A percentile compares a stretch with the other conserved stretches of the same genome.
Evolutionary conservation across 2,329 filamentous ascomycete genomes (phyloP).

Genomic region (Colletotrichum noveboracense): DNA sequence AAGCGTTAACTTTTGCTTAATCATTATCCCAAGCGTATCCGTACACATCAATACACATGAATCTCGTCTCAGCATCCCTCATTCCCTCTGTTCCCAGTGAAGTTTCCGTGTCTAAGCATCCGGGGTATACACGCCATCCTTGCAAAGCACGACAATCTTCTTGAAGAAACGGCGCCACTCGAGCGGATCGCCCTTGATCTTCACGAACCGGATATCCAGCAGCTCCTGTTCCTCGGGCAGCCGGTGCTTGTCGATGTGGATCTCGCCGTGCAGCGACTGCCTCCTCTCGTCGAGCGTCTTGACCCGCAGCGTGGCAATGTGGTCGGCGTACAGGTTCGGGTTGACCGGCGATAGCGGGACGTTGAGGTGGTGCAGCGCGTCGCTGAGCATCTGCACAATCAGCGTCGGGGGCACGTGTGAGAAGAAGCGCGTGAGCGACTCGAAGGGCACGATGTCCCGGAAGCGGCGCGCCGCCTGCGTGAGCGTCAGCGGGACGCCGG

Average conservation of each 20-base stretch:
- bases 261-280: constrained; percentile 76
- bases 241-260: constrained; percentile 71
- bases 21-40: neutral
- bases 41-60: constrained; percentile 4
- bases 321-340: constrained; percentile 56
- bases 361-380: constrained; percentile 84
- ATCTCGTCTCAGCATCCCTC: constrained; percentile 1
- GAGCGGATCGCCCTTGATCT: constrained; percentile 92
- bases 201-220: constrained; percentile 88
- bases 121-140: constrained; percentile 75
- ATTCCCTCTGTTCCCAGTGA: neutral
- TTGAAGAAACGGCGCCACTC: constrained; percentile 99
- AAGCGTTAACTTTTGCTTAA: neutral
- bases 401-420: constrained; percentile 78
- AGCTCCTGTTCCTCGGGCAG: constrained; percentile 65
- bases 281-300: constrained; percentile 75
- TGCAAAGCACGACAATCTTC: constrained; percentile 86
- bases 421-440: constrained; percentile 90
- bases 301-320: constrained; percentile 71
- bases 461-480: constrained; percentile 91
- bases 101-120: constrained; percentile 36
- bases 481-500: constrained; percentile 79
- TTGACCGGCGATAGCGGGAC: constrained; percentile 68
- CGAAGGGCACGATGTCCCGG: constrained; percentile 86
- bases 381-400: constrained; percentile 79